Percentiles rank a stretch among this genome's conserved stretches.
Evolutionary conservation across 805 yeast species (phyloP).

Genomic region (Saccharomyces jurei): DNA sequence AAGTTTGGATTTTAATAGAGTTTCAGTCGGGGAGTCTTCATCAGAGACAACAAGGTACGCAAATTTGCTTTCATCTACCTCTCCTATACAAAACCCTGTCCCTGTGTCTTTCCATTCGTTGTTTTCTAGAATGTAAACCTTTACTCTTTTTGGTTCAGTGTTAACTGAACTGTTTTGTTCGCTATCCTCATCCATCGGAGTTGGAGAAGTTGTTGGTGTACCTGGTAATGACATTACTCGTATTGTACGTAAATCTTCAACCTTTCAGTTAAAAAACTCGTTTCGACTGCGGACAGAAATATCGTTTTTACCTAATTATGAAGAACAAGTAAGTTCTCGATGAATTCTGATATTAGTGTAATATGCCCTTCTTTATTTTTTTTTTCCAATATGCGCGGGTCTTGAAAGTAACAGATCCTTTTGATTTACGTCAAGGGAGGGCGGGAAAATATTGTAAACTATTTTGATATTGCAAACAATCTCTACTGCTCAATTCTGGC

Average conservation of each 20-base stretch:
- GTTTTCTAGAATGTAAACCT: conserved; percentile 75
- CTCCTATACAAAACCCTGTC: conserved; percentile 84
- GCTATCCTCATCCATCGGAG: conserved; percentile 3
- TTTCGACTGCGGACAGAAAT: neutral
- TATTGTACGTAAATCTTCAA: neutral
- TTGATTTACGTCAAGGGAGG: neutral
- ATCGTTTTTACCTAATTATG: neutral
- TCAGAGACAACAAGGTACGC: conserved; percentile 67
- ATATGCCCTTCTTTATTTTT: neutral
- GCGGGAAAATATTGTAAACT: neutral
- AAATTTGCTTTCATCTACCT: conserved; percentile 28
- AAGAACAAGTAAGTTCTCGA: neutral
- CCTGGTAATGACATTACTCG: neutral
- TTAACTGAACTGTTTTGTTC: conserved; percentile 4
- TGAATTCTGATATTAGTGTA: neutral
- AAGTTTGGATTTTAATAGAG: conserved; percentile 56
- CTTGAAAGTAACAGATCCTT: neutral
- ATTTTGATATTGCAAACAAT: neutral
- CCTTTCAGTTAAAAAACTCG: neutral
- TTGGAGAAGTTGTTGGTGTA: neutral
- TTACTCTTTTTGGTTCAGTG: conserved; percentile 65
- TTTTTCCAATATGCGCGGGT: neutral
- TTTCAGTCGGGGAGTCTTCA: conserved; percentile 53
- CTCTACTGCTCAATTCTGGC: neutral
- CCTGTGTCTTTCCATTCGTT: conserved; percentile 90